These are phyloP conservation scores for Pyricularia grisea DNA, from an alignment of 2,329 filamentous ascomycete species.

Conservation along the genomic window DNA sequence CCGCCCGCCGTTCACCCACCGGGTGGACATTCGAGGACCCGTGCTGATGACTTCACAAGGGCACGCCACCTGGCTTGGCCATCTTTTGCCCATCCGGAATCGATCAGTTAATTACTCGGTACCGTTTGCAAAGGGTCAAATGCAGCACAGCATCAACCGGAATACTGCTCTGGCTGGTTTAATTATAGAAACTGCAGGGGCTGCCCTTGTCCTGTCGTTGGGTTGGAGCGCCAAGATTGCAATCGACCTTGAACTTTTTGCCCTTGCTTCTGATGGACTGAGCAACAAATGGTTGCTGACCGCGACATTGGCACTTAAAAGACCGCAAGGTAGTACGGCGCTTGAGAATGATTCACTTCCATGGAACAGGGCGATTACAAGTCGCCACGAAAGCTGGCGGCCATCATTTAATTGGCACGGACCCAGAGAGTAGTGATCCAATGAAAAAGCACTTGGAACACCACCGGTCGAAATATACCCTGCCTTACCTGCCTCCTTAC, in stretches of 20 bases:
- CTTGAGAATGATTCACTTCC: background rate
- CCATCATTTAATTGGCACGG: background rate
- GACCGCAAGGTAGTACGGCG: background rate
- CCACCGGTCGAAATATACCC: background rate
- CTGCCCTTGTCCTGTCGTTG: background rate
- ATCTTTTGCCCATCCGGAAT: background rate
- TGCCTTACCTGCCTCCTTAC: background rate
- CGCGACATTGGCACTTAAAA: background rate
- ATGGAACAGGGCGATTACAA: background rate
- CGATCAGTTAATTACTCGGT: background rate
- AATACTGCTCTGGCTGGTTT: background rate
- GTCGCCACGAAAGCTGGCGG: background rate
- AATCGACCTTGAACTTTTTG: background rate
- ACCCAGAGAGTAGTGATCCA: background rate
- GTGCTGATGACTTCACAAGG: background rate
- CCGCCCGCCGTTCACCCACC: background rate
- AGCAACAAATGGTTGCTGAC: background rate
- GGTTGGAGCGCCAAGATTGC: background rate
- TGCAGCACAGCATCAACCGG: background rate
- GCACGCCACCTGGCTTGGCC: background rate
- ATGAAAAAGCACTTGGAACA: background rate
- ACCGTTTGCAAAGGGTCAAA: background rate
- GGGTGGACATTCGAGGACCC: background rate
- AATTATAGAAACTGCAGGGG: background rate
- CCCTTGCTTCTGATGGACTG: background rate